Percentiles rank a stretch among this genome's conserved stretches.
Conservation (phyloP, 2,329 filamentous ascomycete species). For the Botrytis cinerea region DNA sequence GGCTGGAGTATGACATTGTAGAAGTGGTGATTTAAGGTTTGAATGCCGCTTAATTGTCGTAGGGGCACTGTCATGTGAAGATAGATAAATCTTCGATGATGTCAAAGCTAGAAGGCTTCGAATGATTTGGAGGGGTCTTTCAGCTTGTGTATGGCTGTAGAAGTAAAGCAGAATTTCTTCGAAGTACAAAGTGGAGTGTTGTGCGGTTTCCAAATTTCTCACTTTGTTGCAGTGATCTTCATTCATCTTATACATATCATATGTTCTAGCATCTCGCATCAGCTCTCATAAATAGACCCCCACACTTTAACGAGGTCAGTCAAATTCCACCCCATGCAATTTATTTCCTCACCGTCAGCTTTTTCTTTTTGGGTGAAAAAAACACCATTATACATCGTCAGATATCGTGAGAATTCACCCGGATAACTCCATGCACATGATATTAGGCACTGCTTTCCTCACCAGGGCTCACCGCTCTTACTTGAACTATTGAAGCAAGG, state of each 20-base stretch:
- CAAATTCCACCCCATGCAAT: not conserved
- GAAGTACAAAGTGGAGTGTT: constrained; percentile 6
- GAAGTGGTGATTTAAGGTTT: not conserved
- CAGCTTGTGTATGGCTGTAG: not conserved
- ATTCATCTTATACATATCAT: constrained; percentile 13
- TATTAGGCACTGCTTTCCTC: constrained; percentile 10
- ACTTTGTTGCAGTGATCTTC: not conserved
- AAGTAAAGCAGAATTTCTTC: not conserved
- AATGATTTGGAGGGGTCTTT: not conserved
- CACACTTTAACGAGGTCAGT: constrained; percentile 11
- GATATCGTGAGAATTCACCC: constrained; percentile 18
- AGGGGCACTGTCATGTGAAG: no score
- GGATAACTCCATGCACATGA: constrained; percentile 6
- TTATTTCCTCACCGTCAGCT: constrained; percentile 8
- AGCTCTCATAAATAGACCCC: not conserved
- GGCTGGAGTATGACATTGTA: constrained; percentile 1
- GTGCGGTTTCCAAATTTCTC: not conserved
- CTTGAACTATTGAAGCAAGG: not conserved
- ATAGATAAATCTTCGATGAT: not conserved
- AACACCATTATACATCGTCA: not conserved
- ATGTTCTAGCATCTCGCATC: not conserved
- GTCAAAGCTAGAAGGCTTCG: not conserved
- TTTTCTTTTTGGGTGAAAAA: not conserved
- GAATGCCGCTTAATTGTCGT: not conserved
- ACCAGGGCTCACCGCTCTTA: constrained; percentile 19